phyloP scores from a whole-genome alignment of 2,329 filamentous ascomycete species.

The Aspergillus melleus region DNA sequence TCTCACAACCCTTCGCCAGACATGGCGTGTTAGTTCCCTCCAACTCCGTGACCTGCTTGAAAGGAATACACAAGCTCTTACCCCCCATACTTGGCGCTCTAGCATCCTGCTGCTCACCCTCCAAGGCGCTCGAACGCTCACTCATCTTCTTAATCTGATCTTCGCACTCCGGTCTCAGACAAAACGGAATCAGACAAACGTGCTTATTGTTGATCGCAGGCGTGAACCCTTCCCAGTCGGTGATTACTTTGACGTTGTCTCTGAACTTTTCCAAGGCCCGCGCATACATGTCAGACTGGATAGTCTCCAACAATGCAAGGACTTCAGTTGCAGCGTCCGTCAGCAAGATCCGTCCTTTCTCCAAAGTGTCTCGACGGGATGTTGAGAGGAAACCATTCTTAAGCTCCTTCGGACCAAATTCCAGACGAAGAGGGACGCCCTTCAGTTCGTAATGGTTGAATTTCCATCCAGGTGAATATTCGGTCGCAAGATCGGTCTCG shows the following conservation, averaged over 20 bases:
- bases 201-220: constrained; percentile 91
- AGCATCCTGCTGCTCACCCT: constrained; percentile 71
- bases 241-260: constrained; percentile 76
- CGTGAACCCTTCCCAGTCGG: constrained; percentile 87
- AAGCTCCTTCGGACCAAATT: constrained; percentile 93
- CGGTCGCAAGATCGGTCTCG: constrained; percentile 78
- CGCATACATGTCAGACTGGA: constrained; percentile 78
- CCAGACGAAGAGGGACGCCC: constrained; percentile 87
- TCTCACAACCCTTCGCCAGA: constrained; percentile 80
- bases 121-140: constrained; percentile 61
- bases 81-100: constrained; percentile 73
- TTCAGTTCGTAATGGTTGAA: constrained; percentile 99
- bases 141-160: constrained; percentile 94
- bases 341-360: constrained; percentile 76
- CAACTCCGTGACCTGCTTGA: constrained; percentile 81
- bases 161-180: constrained; percentile 79
- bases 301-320: constrained; percentile 79
- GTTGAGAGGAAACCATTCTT: constrained; percentile 81
- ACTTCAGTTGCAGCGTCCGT: constrained; percentile 71
- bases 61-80: constrained; percentile 75
- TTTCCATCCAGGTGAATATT: constrained; percentile 92
- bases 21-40: constrained; percentile 84
- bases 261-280: constrained; percentile 77
- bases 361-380: constrained; percentile 76
- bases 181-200: constrained; percentile 88